Evolutionary conservation across 2,329 filamentous ascomycete genomes (phyloP).

Genomic region (Penicillium hesseltinei): DNA sequence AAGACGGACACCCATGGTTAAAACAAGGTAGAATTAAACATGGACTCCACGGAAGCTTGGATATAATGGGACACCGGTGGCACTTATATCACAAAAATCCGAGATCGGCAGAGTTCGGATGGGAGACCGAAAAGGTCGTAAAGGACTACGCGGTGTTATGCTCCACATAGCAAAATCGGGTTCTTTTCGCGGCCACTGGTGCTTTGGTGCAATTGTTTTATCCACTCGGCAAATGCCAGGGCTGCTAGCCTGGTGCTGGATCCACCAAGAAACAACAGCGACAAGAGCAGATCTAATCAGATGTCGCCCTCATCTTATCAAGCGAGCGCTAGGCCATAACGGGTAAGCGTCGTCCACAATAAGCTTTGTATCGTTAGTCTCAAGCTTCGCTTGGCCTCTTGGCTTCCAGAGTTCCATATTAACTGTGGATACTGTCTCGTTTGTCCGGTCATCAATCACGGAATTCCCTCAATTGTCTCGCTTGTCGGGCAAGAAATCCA

Average conservation of each 20-base stretch:
- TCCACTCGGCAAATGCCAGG: background rate
- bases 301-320: constrained; percentile 4
- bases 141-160: background rate
- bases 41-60: too few species aligned
- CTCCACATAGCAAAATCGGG: background rate
- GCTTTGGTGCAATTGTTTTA: background rate
- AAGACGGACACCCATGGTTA: background rate
- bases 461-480: background rate
- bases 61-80: background rate
- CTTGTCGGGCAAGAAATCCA: background rate
- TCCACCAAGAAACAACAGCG: background rate
- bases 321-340: background rate
- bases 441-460: background rate
- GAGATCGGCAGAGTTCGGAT: background rate
- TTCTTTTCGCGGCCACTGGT: background rate
- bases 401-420: background rate
- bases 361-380: background rate
- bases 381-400: constrained; percentile 11
- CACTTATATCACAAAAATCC: background rate
- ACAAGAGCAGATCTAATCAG: constrained; percentile 5
- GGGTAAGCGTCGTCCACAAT: background rate
- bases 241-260: background rate
- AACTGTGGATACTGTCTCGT: background rate
- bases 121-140: background rate
- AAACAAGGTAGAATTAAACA: background rate